Evolutionary conservation across 1,284 basidiomycete species (phyloP), one percentile per base, ranked within the genome.

Genomic region (Agaricales sp.): DNA sequence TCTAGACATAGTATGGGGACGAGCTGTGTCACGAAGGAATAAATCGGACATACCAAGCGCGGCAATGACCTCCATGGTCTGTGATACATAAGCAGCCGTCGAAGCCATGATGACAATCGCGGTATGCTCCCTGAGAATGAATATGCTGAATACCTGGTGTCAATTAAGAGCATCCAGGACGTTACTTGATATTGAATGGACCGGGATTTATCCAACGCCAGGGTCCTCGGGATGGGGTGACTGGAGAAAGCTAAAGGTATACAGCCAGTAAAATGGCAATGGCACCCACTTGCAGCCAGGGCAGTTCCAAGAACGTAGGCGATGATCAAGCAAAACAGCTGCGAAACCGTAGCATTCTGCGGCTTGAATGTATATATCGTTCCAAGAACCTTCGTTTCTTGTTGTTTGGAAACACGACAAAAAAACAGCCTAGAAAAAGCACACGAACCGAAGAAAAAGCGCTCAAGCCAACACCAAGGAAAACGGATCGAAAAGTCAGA

Each of bases 91-190:
- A 0, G 75, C 67, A 0, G 77, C 75, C 4, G 78, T 79, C 2
- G 75, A 76, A 1, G 76, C 64, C 76, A 80, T 78, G 53, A 80
- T 76, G 13, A 75, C 72, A 44, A 80, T 77, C 2, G 66, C 67
- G 0, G 74, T 73, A 53, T 80, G 76, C 55, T 80, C 71, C 49
- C 74, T 73, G 54, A 51, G 26, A 37, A 20, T 37, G 19, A 26
- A 16, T 11, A 8, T 41, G 23, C 43, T 39, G 19, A 20, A 22
- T 24, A 11, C 16, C 1, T 1, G 6, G 43, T 30, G 13, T 41
- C 35, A 4, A 11, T 20, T 22, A 48, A 12, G 1, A 14, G 21
- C 23, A 45, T 43, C 43, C 57, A 57, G 52, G 70, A n/a, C n/a
- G n/a, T n/a, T n/a, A n/a, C 65, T 75, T 75, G 60, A 77, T 73